Evolutionary conservation across 768 basidiomycete species (phyloP), one percentile per base, ranked within the genome.

Genomic region (Tricholoma saponaceum): DNA sequence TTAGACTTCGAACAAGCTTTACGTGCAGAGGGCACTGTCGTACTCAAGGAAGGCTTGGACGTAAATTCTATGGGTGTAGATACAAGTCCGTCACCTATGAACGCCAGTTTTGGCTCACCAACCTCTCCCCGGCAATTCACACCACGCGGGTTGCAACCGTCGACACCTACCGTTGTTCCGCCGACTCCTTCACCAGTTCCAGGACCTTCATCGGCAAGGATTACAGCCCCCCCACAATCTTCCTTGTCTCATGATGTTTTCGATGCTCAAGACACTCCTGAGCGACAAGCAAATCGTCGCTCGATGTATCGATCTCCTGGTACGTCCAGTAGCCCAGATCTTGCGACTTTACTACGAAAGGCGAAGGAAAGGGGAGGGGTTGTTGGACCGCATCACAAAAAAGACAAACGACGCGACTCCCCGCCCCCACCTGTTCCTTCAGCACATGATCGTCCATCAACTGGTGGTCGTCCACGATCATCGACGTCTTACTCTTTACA

Each of bases 321-420:
- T 43, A 95, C 92, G 7, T 89, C 93, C 32, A 92, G 90, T 64
- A 93, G 89, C 67, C 95, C 95, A 25, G 95, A 98, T 72, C 79
- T 97, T 20, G 92, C 92, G 4, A 94, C 92, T 9, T 79, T 97
- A 54, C 70, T 95, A 54, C 81, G 87, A 60, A 95, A 94, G 72
- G 88, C 90, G 14, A 92, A 87, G 72, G 89, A 88, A 65, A 76
- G 81, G 51, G 83, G 83, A 18, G 80, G 76, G 0, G 72, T 76
- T 39, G 66, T 80, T 22, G 67, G 70, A 13, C 52, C 60, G 33
- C 69, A 62, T 58, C 59, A 69, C 65, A 71, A 69, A 58, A 73
- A 66, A 50, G 71, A 74, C 50, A 70, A 66, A 51, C 64, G 71
- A 55, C 64, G 67, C 28, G 78, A 78, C 37, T 70, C 67, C 10